phyloP scores from a whole-genome alignment of 2,329 filamentous ascomycete species.

The Canariomyces notabilis region DNA sequence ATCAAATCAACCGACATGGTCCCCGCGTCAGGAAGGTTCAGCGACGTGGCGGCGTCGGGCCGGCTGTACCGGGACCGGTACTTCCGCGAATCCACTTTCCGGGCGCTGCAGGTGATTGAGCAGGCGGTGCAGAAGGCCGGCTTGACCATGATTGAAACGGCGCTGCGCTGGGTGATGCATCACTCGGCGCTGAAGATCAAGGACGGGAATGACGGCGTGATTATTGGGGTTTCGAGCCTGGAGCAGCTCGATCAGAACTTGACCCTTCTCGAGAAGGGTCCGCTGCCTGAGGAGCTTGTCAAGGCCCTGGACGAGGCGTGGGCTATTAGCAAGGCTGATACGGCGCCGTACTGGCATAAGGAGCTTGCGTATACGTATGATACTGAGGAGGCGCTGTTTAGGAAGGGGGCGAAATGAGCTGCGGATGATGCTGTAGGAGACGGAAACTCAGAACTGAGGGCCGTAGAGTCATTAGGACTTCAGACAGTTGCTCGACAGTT shows the following conservation, averaged over 20 bases:
- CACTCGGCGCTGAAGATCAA: constrained; percentile 51
- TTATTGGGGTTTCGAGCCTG: constrained; percentile 46
- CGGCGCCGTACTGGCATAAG: constrained; percentile 49
- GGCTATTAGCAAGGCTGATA: constrained; percentile 58
- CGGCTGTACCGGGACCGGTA: constrained; percentile 56
- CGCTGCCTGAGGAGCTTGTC: constrained; percentile 66
- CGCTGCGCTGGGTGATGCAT: constrained; percentile 63
- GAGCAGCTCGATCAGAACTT: constrained; percentile 48
- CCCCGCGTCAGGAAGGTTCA: constrained; percentile 28
- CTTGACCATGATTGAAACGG: constrained; percentile 61
- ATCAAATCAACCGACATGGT: constrained; percentile 28
- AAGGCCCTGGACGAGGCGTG: constrained; percentile 71
- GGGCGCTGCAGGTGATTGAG: constrained; percentile 60
- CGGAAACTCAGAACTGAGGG: no score
- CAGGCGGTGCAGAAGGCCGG: constrained; percentile 57
- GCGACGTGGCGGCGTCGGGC: constrained; percentile 33
- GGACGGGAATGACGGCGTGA: constrained; percentile 39
- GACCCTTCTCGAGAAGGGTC: constrained; percentile 51
- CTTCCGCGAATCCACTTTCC: constrained; percentile 53
- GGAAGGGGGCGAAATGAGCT: constrained; percentile 36
- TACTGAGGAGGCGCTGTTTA: constrained; percentile 56
- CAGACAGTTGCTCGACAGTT: no score
- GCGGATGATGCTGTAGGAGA: background rate
- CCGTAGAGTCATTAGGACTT: no score
- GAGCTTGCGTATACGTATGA: constrained; percentile 64